Percentiles rank a stretch among this genome's conserved stretches.
Conservation (phyloP, 164 flowering plant species). For the Piper betle region DNA sequence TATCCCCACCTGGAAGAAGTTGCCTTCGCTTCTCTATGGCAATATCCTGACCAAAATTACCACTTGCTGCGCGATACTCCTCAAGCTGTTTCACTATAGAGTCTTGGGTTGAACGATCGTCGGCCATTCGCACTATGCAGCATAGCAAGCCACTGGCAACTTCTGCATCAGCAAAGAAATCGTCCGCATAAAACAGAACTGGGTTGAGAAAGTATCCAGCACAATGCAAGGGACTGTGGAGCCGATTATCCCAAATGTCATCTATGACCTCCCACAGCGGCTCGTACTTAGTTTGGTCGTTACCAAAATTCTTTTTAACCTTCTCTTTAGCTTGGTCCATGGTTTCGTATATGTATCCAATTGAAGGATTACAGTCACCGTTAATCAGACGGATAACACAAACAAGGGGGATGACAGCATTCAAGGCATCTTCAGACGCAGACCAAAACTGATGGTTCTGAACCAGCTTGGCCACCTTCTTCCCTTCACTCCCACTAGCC, state of each 20-base stretch:
- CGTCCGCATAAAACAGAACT: slow-evolving; percentile 26
- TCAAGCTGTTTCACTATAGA: slow-evolving; percentile 27
- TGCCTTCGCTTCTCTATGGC: slow-evolving; percentile 15
- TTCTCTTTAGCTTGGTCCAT: slow-evolving; percentile 62
- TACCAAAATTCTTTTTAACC: slow-evolving; percentile 24
- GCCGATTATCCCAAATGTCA: slow-evolving; percentile 44
- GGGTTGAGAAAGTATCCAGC: slow-evolving; percentile 66
- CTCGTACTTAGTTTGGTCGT: slow-evolving; percentile 18
- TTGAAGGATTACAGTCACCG: slow-evolving; percentile 19
- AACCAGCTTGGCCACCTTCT: slow-evolving; percentile 24
- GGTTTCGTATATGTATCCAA: slow-evolving; percentile 55
- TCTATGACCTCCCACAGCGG: slow-evolving; percentile 49
- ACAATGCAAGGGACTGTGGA: slow-evolving; percentile 58
- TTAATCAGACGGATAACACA: slow-evolving; percentile 20
- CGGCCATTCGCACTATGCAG: slow-evolving; percentile 30
- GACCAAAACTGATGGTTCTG: slow-evolving; percentile 35
- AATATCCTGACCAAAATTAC: slow-evolving; percentile 23
- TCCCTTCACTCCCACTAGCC: slow-evolving; percentile 30
- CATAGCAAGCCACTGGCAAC: slow-evolving; percentile 36
- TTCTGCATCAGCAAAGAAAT: slow-evolving; percentile 39
- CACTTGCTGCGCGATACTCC: slow-evolving; percentile 21
- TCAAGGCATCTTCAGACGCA: slow-evolving; percentile 22
- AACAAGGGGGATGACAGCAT: slow-evolving; percentile 41
- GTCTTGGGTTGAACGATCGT: slow-evolving; percentile 21
- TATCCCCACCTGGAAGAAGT: slow-evolving; percentile 32